Percentiles rank a stretch among this genome's conserved stretches.
These are phyloP conservation scores for Ciborinia camelliae DNA, from an alignment of 2,329 filamentous ascomycete genomes.

Conservation along the genomic window DNA sequence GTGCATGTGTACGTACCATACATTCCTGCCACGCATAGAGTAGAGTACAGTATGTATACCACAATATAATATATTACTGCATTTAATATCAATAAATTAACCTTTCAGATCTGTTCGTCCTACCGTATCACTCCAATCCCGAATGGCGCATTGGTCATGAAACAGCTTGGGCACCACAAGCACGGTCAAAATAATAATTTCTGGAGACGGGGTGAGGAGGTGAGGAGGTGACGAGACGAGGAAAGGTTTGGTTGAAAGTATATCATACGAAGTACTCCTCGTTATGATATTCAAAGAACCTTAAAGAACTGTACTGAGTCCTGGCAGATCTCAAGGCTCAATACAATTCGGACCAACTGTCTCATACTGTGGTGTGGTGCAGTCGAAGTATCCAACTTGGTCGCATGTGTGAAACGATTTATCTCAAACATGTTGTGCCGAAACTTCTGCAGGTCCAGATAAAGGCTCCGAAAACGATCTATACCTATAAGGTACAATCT, in stretches of 20 bases:
- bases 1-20: not conserved
- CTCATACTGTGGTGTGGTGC: not conserved
- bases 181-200: slow-evolving; percentile 2
- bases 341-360: not conserved
- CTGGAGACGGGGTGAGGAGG: slow-evolving; percentile 18
- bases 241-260: not conserved
- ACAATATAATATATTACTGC: not conserved
- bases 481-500: not conserved
- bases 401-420: slow-evolving; percentile 26
- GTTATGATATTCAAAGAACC: not conserved
- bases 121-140: slow-evolving; percentile 4
- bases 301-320: not conserved
- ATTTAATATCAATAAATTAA: not conserved
- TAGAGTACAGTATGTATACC: not conserved
- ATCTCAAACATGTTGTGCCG: slow-evolving; percentile 22
- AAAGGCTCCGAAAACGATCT: slow-evolving; percentile 22
- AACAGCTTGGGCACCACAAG: slow-evolving; percentile 12
- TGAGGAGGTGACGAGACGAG: not conserved
- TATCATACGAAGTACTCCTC: not conserved
- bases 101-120: slow-evolving; percentile 10
- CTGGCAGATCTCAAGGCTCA: not conserved
- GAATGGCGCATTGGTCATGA: slow-evolving; percentile 8
- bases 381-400: slow-evolving; percentile 6
- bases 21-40: not conserved
- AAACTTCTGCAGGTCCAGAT: slow-evolving; percentile 24